Conservation (phyloP, 306 rosid species). For the Medicago truncatula region MtrunA17r5.0-ANR NC_053047.1:37001-37500, state of each 20-base stretch:
- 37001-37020: not conserved
- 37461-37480: conserved; percentile 6
- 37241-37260: conserved; percentile 78
- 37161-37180: conserved; percentile 68
- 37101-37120: conserved; percentile 58
- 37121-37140: conserved; percentile 69
- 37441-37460: conserved; percentile 10
- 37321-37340: conserved; percentile 22
- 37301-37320: conserved; percentile 54
- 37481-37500: conserved; percentile 19
- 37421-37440: conserved; percentile 13
- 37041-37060: conserved; percentile 3
- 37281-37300: conserved; percentile 55
- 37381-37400: conserved; percentile 15
- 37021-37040: conserved; percentile 16
- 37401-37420: conserved; percentile 11
- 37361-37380: conserved; percentile 5
- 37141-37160: conserved; percentile 79
- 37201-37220: conserved; percentile 63
- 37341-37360: conserved; percentile 36
- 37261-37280: conserved; percentile 85
- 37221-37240: conserved; percentile 69
- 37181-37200: conserved; percentile 68
- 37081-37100: conserved; percentile 29
- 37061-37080: conserved; percentile 12